Percentiles rank a stretch among this genome's conserved stretches.
Evolutionary conservation across 2,329 filamentous ascomycete genomes (phyloP).

Genomic region (Laburnicola sp.): DNA sequence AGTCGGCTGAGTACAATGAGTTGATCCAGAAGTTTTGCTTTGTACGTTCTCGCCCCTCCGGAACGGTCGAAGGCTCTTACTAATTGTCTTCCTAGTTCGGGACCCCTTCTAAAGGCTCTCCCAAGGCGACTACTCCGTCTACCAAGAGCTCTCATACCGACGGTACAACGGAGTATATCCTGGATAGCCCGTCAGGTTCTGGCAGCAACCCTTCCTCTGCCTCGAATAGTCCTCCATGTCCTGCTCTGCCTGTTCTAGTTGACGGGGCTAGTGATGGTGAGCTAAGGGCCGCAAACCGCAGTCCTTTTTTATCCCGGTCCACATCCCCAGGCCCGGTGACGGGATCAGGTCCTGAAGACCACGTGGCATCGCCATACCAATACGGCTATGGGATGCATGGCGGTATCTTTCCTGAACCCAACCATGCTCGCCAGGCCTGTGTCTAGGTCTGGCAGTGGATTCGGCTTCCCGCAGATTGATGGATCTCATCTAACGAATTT

Average conservation of each 20-base stretch:
- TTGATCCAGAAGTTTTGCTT: slow-evolving; percentile 99
- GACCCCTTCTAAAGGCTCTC: slow-evolving; percentile 49
- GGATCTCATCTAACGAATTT: slow-evolving; percentile 38
- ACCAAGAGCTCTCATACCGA: slow-evolving; percentile 31
- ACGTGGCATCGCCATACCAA: slow-evolving; percentile 47
- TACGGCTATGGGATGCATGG: slow-evolving; percentile 48
- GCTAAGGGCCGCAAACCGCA: slow-evolving; percentile 25
- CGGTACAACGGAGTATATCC: slow-evolving; percentile 35
- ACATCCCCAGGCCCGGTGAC: slow-evolving; percentile 49
- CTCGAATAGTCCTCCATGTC: slow-evolving; percentile 44
- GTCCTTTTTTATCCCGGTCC: slow-evolving; percentile 45
- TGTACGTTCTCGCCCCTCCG: slow-evolving; percentile 70
- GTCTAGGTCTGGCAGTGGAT: slow-evolving; percentile 26
- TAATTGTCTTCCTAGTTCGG: slow-evolving; percentile 55
- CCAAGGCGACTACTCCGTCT: slow-evolving; percentile 33
- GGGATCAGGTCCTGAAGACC: slow-evolving; percentile 46
- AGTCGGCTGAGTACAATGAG: slow-evolving; percentile 92
- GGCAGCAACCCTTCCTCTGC: slow-evolving; percentile 41
- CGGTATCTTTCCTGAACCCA: slow-evolving; percentile 49
- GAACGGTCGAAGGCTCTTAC: slow-evolving; percentile 42
- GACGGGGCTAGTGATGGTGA: slow-evolving; percentile 47
- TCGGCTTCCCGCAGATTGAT: not conserved
- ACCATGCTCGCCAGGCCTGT: slow-evolving; percentile 50
- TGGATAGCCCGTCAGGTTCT: slow-evolving; percentile 23
- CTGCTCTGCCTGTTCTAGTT: slow-evolving; percentile 36